These are phyloP conservation scores for Dothiorella sarmentorum DNA, from an alignment of 2,329 filamentous ascomycete species.

Conservation along the genomic window DNA sequence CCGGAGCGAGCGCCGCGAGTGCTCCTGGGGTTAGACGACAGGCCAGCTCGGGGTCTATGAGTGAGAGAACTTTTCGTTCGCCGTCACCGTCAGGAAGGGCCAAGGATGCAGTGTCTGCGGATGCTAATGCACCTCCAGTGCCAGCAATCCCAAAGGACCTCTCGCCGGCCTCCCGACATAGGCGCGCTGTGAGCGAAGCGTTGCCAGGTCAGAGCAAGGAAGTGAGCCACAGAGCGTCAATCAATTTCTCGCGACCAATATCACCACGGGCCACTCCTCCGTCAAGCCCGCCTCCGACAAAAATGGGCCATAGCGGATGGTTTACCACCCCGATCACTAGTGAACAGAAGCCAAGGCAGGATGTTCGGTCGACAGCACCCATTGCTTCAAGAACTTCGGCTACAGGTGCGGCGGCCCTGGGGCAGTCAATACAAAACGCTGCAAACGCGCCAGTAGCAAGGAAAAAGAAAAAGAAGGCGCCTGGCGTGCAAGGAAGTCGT, in stretches of 20 bases:
- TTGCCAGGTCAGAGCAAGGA: conserved; percentile 42
- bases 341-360: conserved; percentile 22
- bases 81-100: conserved; percentile 51
- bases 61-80: conserved; percentile 79
- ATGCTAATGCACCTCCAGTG: conserved; percentile 63
- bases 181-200: conserved; percentile 49
- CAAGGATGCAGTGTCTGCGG: conserved; percentile 18
- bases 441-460: conserved; percentile 40
- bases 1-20: conserved; percentile 50
- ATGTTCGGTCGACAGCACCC: conserved; percentile 16
- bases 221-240: conserved; percentile 38
- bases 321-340: conserved; percentile 36
- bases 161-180: conserved; percentile 29
- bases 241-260: conserved; percentile 56
- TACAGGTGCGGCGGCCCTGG: conserved; percentile 25
- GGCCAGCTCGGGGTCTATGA: conserved; percentile 79
- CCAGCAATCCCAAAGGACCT: conserved; percentile 64
- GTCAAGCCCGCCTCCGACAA: conserved; percentile 19
- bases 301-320: conserved; percentile 33
- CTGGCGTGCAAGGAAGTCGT: conserved; percentile 38
- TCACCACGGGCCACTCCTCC: conserved; percentile 41
- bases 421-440: conserved; percentile 35
- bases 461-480: conserved; percentile 38
- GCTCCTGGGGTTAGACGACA: conserved; percentile 35
- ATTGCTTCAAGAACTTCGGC: conserved; percentile 26